A percentile compares a stretch with the other conserved stretches of the same genome.
Conservation (phyloP, 2,329 filamentous ascomycete genomes). For the Metarhizium robertsii region DNA sequence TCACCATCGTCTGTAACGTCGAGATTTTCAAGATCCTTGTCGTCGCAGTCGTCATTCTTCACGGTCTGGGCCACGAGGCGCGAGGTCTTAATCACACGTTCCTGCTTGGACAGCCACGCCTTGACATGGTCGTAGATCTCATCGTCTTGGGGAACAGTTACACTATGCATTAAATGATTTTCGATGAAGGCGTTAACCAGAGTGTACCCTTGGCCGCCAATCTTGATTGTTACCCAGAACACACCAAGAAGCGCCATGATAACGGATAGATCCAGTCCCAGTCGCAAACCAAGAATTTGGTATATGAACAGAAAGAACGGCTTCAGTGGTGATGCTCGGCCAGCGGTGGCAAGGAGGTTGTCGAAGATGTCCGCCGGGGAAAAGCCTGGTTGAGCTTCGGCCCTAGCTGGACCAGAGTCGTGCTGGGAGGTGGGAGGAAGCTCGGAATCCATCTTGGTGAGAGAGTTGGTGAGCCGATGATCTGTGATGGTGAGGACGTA, state of each 20-base stretch:
- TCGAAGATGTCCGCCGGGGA: conserved; percentile 28
- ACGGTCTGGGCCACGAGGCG: conserved; percentile 47
- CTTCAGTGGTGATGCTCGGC: conserved; percentile 32
- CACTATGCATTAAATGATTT: conserved; percentile 39
- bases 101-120: conserved; percentile 46
- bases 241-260: conserved; percentile 36
- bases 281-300: conserved; percentile 30
- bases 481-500: not conserved
- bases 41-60: conserved; percentile 46
- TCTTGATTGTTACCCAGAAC: conserved; percentile 35
- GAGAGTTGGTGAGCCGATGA: conserved; percentile 13
- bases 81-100: conserved; percentile 39
- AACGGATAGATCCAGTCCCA: conserved; percentile 40
- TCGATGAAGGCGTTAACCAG: conserved; percentile 26
- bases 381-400: not conserved
- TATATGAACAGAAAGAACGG: conserved; percentile 35
- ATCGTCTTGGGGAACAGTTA: conserved; percentile 46
- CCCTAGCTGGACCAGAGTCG: conserved; percentile 3
- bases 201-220: conserved; percentile 24
- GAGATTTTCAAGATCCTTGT: conserved; percentile 32
- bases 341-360: conserved; percentile 34
- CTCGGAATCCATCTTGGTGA: conserved; percentile 15
- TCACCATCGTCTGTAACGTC: conserved; percentile 29
- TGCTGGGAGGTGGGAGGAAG: conserved; percentile 18
- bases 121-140: conserved; percentile 50